A percentile compares a stretch with the other conserved stretches of the same genome.
Evolutionary conservation across 768 basidiomycete species (phyloP).

Genomic region (Boletellus sp.): DNA sequence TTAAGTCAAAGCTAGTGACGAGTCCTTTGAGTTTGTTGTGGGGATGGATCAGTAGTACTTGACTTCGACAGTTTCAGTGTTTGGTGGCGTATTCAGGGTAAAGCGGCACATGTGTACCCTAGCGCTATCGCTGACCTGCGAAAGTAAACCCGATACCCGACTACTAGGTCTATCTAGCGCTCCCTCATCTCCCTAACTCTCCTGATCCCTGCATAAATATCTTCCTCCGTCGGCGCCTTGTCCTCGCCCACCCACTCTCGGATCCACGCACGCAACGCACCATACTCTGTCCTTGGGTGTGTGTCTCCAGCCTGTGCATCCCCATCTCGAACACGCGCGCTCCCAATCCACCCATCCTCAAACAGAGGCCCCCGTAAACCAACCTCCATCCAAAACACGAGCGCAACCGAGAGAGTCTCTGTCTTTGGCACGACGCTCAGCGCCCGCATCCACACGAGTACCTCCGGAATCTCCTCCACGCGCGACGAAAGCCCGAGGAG

Average conservation of each 20-base stretch:
- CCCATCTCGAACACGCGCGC: conserved; percentile 16
- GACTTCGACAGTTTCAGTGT: no score
- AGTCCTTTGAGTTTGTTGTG: no score
- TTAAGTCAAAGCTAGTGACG: no score
- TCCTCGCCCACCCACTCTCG: conserved; percentile 52
- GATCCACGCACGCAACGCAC: conserved; percentile 44
- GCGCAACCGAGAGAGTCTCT: conserved; percentile 53
- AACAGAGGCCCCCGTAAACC: conserved; percentile 58
- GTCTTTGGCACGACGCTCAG: conserved; percentile 50
- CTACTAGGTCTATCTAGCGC: no score
- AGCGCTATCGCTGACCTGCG: no score
- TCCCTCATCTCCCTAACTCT: conserved; percentile 29
- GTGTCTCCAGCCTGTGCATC: not conserved
- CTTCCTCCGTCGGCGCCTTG: conserved; percentile 40
- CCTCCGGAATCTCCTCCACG: conserved; percentile 59
- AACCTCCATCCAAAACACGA: conserved; percentile 73
- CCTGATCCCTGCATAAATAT: conserved; percentile 32
- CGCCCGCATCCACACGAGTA: conserved; percentile 71
- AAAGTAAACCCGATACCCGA: no score
- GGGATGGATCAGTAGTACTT: no score
- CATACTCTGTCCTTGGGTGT: conserved; percentile 19
- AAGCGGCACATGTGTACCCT: no score
- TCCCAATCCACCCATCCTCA: conserved; percentile 37
- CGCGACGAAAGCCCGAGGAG: conserved; percentile 51
- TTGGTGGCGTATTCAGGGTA: no score